Evolutionary conservation across 768 basidiomycete genomes (phyloP).

Genomic region (Agrocybe pediades): DNA sequence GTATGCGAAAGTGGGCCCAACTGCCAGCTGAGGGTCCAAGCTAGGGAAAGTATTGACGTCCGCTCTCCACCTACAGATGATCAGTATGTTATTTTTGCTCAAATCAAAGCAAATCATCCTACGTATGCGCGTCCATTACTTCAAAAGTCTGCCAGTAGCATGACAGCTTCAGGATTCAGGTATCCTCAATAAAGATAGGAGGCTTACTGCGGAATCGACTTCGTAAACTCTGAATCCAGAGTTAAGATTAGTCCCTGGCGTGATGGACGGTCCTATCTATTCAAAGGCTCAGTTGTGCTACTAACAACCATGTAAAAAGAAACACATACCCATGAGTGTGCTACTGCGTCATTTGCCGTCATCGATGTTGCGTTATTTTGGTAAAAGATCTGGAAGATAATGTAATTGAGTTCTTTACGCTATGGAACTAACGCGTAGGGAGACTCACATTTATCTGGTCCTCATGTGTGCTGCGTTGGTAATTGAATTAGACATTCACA

Average conservation of each 20-base stretch:
- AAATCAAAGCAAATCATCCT: conserved; percentile 17
- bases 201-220: conserved; percentile 64
- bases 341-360: conserved; percentile 55
- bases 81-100: background rate
- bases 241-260: conserved; percentile 71
- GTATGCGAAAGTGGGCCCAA: conserved; percentile 62
- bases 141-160: conserved; percentile 62
- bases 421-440: background rate
- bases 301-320: background rate
- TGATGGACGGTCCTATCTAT: conserved; percentile 71
- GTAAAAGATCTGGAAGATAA: conserved; percentile 59
- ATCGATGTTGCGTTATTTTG: conserved; percentile 68
- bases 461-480: conserved; percentile 53
- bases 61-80: conserved; percentile 54
- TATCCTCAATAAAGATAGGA: background rate
- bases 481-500: background rate
- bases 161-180: background rate
- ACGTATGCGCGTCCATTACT: conserved; percentile 78
- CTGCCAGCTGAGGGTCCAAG: conserved; percentile 55
- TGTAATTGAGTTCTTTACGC: background rate
- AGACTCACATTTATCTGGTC: conserved; percentile 62
- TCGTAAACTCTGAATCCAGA: conserved; percentile 76
- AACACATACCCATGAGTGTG: conserved; percentile 43
- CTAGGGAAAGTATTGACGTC: conserved; percentile 61
- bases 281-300: too few relatives aligned